Percentiles rank a stretch among this genome's conserved stretches.
phyloP scores from a whole-genome alignment of 108 stramenopile species.

The Ochromonas danica region DNA sequence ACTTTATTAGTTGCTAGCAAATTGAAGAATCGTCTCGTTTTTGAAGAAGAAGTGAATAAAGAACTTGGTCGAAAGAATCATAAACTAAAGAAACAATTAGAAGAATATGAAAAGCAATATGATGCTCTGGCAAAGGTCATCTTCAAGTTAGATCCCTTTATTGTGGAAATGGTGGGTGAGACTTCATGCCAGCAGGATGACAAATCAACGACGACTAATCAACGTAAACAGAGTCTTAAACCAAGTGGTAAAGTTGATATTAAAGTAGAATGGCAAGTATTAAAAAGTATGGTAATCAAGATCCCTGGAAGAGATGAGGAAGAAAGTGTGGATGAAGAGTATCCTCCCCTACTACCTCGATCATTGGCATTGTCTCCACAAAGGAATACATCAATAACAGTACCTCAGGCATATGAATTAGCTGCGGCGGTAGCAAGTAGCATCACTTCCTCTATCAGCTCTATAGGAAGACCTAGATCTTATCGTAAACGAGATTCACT shows the following conservation, averaged over 20 bases:
- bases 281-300: too few relatives aligned
- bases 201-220: background rate
- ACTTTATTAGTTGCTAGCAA: background rate
- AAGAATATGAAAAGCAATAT: background rate
- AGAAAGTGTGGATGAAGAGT: too few relatives aligned
- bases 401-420: too few relatives aligned
- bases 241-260: background rate
- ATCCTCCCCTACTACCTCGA: too few relatives aligned
- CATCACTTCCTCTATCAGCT: too few relatives aligned
- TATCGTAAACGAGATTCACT: too few relatives aligned
- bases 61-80: background rate
- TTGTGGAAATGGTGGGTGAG: background rate
- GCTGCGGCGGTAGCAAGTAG: too few relatives aligned
- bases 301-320: too few relatives aligned
- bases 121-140: background rate
- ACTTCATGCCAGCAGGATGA: background rate
- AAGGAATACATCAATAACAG: too few relatives aligned
- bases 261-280: background rate
- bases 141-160: background rate
- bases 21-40: background rate
- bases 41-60: background rate
- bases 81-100: background rate
- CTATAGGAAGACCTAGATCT: too few relatives aligned
- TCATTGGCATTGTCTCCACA: too few relatives aligned
- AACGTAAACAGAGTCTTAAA: background rate